Conservation (phyloP, 352 stramenopile species). For the Blastocystis sp. region DNA sequence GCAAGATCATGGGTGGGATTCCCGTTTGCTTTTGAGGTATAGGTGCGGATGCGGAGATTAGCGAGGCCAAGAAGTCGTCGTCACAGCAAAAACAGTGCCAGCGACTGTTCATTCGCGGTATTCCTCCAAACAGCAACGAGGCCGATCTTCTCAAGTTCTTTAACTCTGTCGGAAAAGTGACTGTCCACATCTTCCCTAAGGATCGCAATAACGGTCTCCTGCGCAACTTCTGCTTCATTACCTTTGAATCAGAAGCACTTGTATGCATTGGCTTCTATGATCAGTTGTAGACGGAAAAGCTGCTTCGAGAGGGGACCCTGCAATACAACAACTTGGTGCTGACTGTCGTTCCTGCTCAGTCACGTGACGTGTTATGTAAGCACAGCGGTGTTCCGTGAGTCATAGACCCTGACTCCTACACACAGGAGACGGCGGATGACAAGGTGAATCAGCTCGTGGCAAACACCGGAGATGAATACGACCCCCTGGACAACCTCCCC, state of each 20-base stretch:
- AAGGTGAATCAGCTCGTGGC: neutral
- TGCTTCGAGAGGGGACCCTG: conserved; percentile 30
- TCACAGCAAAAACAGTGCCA: neutral
- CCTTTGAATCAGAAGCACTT: conserved; percentile 10
- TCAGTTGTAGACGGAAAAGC: conserved; percentile 40
- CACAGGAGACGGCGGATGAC: neutral
- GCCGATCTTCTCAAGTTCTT: conserved; percentile 52
- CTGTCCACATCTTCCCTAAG: conserved; percentile 30
- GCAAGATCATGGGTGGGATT: conserved; percentile 52
- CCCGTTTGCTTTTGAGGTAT: neutral
- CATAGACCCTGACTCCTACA: conserved; percentile 40
- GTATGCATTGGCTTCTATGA: neutral
- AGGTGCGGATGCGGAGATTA: conserved; percentile 35
- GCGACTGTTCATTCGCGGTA: conserved; percentile 39
- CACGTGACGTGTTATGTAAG: conserved; percentile 33
- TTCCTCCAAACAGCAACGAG: conserved; percentile 27
- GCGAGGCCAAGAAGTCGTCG: neutral
- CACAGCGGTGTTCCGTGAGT: neutral
- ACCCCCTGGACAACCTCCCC: neutral
- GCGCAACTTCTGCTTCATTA: conserved; percentile 62
- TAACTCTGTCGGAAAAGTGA: conserved; percentile 38
- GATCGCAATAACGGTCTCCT: conserved; percentile 58
- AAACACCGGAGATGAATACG: conserved; percentile 36
- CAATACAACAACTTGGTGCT: conserved; percentile 37
- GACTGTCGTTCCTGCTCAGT: conserved; percentile 37